Evolutionary conservation across 306 rosid genomes (phyloP), one percentile per base, ranked within the genome.

Genomic region (Malus asiatica): DNA sequence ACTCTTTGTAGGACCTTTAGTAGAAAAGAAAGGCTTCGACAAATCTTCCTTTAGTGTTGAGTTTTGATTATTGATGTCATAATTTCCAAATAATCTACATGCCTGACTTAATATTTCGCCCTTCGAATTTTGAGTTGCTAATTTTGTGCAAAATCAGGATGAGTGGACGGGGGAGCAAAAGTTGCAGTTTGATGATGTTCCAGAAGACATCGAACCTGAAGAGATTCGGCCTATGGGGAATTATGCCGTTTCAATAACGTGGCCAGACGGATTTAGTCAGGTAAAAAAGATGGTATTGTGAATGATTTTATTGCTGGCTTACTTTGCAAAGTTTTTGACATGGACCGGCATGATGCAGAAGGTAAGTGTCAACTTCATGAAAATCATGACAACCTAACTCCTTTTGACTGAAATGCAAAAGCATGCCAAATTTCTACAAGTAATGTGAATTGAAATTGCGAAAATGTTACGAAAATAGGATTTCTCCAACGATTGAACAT

Each of bases 151-250:
- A 71, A 77, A 80, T 80, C 93, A 92, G 98, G 98, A 95, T 68
- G 97, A 95, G 78, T 95, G 98, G 96, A 88, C 97, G 0, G 97
- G 97, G 74, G 96, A 90, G 86, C 99, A 96, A 85, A 96, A 90
- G 73, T 82, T 96, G 88, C 97, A 86, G 79, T 89, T 86, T 69
- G 42, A 58, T 27, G 99, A 96, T 87, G 85, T 96, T 82, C 93
- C 91, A 25, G 96, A 92, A 66, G 92, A 92, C 68, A 89, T 92
- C 67, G 96, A 96, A 89, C 98, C 96, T 0, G 97, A 90, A 78
- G 98, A 96, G 77, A 96, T 96, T 78, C 87, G 90, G 46, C 98
- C 97, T 3, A 89, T 96, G 97, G 97, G 98, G 79, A 96, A 96
- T 79, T 90, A 96, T 79, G 99, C 99, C 1, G 97, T 84, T 77